phyloP scores from a whole-genome alignment of 257 asterid genomes.

The Solanum habrochaites region DNA sequence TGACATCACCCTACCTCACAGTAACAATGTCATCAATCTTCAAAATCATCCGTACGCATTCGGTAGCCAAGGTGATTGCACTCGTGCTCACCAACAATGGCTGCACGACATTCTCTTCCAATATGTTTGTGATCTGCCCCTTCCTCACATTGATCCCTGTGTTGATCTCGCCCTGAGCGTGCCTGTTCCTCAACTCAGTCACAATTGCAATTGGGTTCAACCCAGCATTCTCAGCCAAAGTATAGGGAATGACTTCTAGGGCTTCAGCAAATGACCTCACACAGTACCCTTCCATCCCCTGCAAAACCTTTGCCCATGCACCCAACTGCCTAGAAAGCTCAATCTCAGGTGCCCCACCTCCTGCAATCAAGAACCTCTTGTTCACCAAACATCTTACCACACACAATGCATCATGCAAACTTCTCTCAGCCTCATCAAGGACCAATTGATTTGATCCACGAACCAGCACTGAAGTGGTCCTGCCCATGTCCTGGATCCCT shows the following conservation, averaged over 20 bases:
- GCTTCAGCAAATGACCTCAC: constrained; percentile 93
- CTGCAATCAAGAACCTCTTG: constrained; percentile 93
- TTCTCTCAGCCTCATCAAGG: constrained; percentile 96
- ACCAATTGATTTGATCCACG: constrained; percentile 94
- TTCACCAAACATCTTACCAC: constrained; percentile 95
- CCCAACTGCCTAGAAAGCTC: constrained; percentile 97
- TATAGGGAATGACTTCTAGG: constrained; percentile 91
- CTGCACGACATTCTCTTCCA: constrained; percentile 98
- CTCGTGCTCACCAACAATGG: constrained; percentile 98
- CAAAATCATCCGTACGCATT: constrained; percentile 97
- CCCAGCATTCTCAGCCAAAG: constrained; percentile 98
- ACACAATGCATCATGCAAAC: constrained; percentile 94
- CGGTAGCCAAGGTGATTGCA: constrained; percentile 77
- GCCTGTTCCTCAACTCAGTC: constrained; percentile 96
- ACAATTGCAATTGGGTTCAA: constrained; percentile 90
- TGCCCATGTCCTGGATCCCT: constrained; percentile 94
- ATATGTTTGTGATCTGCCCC: constrained; percentile 91
- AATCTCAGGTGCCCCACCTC: constrained; percentile 99
- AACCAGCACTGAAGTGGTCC: constrained; percentile 84
- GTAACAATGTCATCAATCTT: constrained; percentile 98
- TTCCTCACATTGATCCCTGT: constrained; percentile 99
- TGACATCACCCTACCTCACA: constrained; percentile 58
- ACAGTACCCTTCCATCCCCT: constrained; percentile 97
- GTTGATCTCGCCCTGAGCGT: constrained; percentile 91
- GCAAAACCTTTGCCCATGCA: constrained; percentile 94